A percentile compares a stretch with the other conserved stretches of the same genome.
Conservation (phyloP, 225 moss, liverwort and hornwort species). For the Asterella californica region DNA sequence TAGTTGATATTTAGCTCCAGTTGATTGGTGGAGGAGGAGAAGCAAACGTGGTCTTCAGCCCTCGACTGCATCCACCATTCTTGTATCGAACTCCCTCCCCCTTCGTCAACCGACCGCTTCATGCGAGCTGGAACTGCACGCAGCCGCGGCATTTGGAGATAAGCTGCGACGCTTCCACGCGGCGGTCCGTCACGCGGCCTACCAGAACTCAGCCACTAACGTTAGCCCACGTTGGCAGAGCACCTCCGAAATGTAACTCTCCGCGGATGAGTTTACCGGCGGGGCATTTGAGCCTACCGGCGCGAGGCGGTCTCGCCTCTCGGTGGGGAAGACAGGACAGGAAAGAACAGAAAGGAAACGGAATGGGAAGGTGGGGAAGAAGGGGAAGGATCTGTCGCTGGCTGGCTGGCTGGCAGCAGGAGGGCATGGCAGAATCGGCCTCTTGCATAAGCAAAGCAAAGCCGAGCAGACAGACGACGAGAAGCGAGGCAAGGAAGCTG, state of each 20-base stretch:
- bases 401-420: background rate
- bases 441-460: background rate
- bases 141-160: slow-evolving; percentile 14
- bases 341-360: background rate
- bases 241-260: background rate
- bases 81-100: background rate
- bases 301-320: background rate
- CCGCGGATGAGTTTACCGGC: background rate
- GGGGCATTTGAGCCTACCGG: background rate
- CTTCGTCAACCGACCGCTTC: background rate
- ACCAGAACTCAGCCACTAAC: background rate
- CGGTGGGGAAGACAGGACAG: background rate
- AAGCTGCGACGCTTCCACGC: slow-evolving; percentile 24
- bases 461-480: background rate
- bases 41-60: background rate
- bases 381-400: background rate
- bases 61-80: background rate
- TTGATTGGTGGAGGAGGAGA: background rate
- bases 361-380: background rate
- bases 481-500: background rate
- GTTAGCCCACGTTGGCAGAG: background rate
- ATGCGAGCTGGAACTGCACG: background rate
- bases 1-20: background rate
- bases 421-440: too few species aligned
- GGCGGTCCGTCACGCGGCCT: background rate